Base-by-base conservation (phyloP, 176 grass and related monocot genomes). In the maize (Zea mays) region DNA sequence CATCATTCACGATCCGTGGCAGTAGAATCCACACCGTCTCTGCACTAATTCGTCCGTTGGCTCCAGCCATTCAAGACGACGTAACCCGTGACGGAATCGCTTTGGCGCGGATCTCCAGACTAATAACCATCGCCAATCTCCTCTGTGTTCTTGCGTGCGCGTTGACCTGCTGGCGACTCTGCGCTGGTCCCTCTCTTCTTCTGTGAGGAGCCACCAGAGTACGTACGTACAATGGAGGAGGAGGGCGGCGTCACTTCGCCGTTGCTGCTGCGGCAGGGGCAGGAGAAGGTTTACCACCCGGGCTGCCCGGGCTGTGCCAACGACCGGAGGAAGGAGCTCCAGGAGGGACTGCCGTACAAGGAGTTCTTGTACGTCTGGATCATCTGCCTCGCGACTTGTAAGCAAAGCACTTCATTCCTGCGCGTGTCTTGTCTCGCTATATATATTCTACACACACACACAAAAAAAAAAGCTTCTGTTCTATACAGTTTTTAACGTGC, bases 341-440 rank as follows among this genome's bases (percentile, higher is more conserved):
- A 58, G 55, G 55, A 40, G 8, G 55, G 55, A n/a, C 19, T 58
- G 57, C 89, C 89, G 5, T 91, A 91, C 59, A 83, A 77, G 52
- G 82, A 91, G 58, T 88, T 91, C 70, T 51, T 90, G 15, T 84
- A 79, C 19, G 63, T 90, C 78, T 90, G 88, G 88, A 55, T 76
- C 34, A 46, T 86, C n/a, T 27, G 27, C 6, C 21, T 70, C 43
- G 45, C n/a, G 1, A 58, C 55, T 21, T 19, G 55, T 58, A 27
- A 27, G 27, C 27, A 27, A 27, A n/a, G 52, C 7, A 19, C 40
- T 9, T 8, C 40, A 41, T 5, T 41, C 40, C 27, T 0, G 27
- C 27, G 27, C 27, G 27, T 27, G 27, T 27, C 27, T 27, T 27
- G 27, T 27, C 27, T 27, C 1, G 27, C 27, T 27, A 27, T 27